Evolutionary conservation across 352 stramenopile genomes (phyloP), one percentile per base, ranked within the genome.

Genomic region (Globisporangium lucens): DNA sequence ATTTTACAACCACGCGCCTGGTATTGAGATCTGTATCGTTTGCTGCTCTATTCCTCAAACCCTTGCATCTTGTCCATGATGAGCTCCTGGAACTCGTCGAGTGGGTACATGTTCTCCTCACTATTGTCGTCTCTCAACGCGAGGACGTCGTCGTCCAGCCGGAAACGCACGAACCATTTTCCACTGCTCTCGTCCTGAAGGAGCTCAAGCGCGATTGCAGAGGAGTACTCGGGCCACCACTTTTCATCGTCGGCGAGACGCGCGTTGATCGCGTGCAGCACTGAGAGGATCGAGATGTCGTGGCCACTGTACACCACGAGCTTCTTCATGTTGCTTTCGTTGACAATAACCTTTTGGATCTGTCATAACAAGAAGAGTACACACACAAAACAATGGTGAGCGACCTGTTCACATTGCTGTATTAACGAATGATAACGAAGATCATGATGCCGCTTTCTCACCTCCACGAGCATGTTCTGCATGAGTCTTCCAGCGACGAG

Each of bases 301-400:
- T 95, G 87, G 36, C 87, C 87, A 58, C 85, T 94, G 77, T 94
- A 95, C 27, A 93, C 71, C 46, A 91, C 67, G 33, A 95, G 69
- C 53, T 75, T 81, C 69, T 89, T 88, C 55, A 62, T 75, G 59
- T 77, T 70, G n/a, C 17, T 43, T 60, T 79, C 64, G 17, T 73
- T 73, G 57, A 36, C 70, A 1, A 81, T 57, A 27, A 67, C 63
- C 29, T 73, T 73, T 71, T 89, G 65, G 74, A 90, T 89, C 80
- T 80, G 36, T 24, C 33, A 15, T 10, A 13, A 41, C 9, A n/a
- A 53, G 8, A 30, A 41, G 17, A 47, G 33, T 13, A 47, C 7
- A 10, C 3, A 17, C 8, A 27, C 0, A 0, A 43, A 30, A 38
- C 5, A 30, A 38, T 10, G 36, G 64, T 30, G 30, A 6, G 4